A percentile compares a stretch with the other conserved stretches of the same genome.
These are phyloP conservation scores for Lavandula angustifolia DNA, from an alignment of 257 asterid species.

Conservation along the genomic window DNA sequence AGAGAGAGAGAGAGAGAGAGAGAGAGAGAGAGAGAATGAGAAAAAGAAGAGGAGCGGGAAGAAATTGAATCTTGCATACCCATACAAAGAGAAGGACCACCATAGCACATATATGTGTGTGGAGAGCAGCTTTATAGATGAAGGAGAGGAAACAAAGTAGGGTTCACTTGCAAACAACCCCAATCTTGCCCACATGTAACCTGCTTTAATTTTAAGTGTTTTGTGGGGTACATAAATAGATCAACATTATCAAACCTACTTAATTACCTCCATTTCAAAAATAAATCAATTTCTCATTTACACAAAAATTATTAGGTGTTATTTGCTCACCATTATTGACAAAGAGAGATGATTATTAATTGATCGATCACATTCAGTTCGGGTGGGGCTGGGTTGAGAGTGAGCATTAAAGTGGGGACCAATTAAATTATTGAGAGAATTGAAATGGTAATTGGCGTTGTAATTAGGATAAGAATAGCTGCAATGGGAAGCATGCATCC, in stretches of 20 bases:
- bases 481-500: conserved; percentile 17
- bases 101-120: conserved; percentile 29
- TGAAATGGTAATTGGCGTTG: neutral
- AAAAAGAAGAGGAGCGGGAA: conserved; percentile 18
- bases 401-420: conserved; percentile 22
- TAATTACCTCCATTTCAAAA: conserved; percentile 15
- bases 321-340: too few relatives aligned
- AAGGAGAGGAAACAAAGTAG: conserved; percentile 38
- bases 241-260: neutral
- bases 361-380: too few relatives aligned
- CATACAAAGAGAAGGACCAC: conserved; percentile 40
- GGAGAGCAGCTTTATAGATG: conserved; percentile 38
- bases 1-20: neutral
- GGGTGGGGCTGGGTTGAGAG: neutral
- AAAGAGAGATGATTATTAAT: too few relatives aligned
- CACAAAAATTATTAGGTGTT: too few relatives aligned
- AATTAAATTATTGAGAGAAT: neutral
- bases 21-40: neutral
- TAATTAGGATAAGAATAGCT: conserved; percentile 28
- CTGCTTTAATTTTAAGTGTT: conserved; percentile 50
- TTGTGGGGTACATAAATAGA: conserved; percentile 44
- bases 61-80: conserved; percentile 30
- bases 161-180: conserved; percentile 45
- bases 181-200: conserved; percentile 45
- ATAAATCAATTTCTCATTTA: neutral